Conservation (phyloP, 768 basidiomycete species). For the Russula sp. region DNA sequence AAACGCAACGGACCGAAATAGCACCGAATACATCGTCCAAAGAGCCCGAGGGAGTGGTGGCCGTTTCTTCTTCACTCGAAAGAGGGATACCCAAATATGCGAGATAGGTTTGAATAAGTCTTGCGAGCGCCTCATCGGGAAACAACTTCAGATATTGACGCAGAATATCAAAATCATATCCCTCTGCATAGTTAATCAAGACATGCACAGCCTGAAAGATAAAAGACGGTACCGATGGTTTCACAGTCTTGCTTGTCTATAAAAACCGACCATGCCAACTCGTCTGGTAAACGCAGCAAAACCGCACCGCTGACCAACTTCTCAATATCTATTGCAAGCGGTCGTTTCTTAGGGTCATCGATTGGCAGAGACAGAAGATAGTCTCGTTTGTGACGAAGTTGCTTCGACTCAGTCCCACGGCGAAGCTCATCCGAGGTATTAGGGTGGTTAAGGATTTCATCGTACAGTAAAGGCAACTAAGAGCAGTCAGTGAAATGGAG, state of each 20-base stretch:
- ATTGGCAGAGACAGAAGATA: constrained; percentile 57
- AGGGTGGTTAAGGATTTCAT: constrained; percentile 78
- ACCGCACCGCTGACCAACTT: constrained; percentile 70
- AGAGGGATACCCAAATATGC: constrained; percentile 47
- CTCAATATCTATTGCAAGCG: constrained; percentile 57
- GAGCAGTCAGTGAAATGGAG: constrained; percentile 1
- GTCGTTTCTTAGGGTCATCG: constrained; percentile 36
- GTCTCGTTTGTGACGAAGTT: constrained; percentile 57
- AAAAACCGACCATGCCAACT: constrained; percentile 73
- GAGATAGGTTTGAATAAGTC: constrained; percentile 63
- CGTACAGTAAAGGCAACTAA: constrained; percentile 67
- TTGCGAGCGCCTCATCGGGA: constrained; percentile 50
- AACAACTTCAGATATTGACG: constrained; percentile 61
- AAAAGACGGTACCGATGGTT: constrained; percentile 46
- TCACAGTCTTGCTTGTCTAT: constrained; percentile 71
- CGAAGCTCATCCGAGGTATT: constrained; percentile 74
- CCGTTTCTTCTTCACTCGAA: constrained; percentile 39
- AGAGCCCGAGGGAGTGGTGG: constrained; percentile 12
- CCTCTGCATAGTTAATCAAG: constrained; percentile 37
- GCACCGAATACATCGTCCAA: constrained; percentile 51
- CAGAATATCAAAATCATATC: constrained; percentile 53
- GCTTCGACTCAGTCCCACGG: constrained; percentile 67
- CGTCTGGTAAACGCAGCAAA: constrained; percentile 68
- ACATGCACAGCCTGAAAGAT: constrained; percentile 8
- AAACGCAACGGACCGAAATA: constrained; percentile 62